These are phyloP conservation scores for Chlorella sp. DNA, from an alignment of 139 green algal genomes.

Conservation along the genomic window DNA sequence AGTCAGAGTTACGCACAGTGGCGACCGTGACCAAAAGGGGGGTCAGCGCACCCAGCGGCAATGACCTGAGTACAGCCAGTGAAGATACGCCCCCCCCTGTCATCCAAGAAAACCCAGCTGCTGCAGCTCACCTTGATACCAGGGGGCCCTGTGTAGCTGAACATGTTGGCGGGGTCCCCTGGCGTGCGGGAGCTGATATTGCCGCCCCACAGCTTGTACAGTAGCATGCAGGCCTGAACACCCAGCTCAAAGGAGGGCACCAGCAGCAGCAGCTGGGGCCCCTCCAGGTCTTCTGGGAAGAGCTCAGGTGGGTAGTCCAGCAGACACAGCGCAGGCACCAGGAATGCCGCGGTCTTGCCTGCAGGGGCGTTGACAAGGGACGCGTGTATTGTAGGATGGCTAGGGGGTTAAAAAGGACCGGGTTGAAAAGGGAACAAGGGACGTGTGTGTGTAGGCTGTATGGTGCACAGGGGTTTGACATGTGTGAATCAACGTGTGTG, in stretches of 20 bases:
- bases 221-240: conserved; percentile 67
- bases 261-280: conserved; percentile 55
- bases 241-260: conserved; percentile 84
- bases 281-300: conserved; percentile 69
- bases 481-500: too few relatives aligned
- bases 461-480: too few relatives aligned
- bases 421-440: too few relatives aligned
- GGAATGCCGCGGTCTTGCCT: conserved; percentile 78
- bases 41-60: too few relatives aligned
- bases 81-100: neutral
- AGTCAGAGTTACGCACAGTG: too few relatives aligned
- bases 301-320: conserved; percentile 64
- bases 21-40: too few relatives aligned
- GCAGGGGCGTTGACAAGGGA: too few relatives aligned
- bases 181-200: conserved; percentile 54
- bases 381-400: too few relatives aligned
- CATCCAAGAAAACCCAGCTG: neutral
- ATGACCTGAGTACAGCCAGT: too few relatives aligned
- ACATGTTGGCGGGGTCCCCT: conserved; percentile 78
- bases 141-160: conserved; percentile 63
- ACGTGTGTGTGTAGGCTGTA: too few relatives aligned
- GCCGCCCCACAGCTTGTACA: conserved; percentile 73
- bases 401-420: too few relatives aligned
- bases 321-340: conserved; percentile 55
- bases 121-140: conserved; percentile 53